Evolutionary conservation across 2,329 filamentous ascomycete species (phyloP).

Genomic region (Aaosphaeria pasadenensis): DNA sequence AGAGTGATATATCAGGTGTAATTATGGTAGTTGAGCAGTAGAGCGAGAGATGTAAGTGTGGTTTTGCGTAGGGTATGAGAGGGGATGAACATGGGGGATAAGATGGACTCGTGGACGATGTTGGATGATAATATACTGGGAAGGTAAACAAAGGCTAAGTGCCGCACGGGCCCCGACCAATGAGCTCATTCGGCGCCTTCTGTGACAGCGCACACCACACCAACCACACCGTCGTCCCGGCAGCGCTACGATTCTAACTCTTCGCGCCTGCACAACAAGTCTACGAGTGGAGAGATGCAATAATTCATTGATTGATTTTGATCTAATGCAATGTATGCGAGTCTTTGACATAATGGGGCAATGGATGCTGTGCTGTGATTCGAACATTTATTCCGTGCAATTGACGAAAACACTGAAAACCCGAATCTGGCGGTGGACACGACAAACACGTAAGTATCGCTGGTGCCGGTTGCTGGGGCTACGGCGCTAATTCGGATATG

Average conservation of each 20-base stretch:
- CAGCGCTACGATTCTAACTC: slow-evolving; percentile 13
- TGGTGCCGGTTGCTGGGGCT: too few species aligned
- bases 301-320: too few species aligned
- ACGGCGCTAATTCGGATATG: too few species aligned
- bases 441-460: too few species aligned
- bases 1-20: not conserved
- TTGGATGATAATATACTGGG: not conserved
- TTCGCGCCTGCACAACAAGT: not conserved
- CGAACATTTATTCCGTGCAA: too few species aligned
- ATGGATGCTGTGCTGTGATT: too few species aligned
- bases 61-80: slow-evolving; percentile 7
- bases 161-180: slow-evolving; percentile 17
- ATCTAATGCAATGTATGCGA: too few species aligned
- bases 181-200: slow-evolving; percentile 23
- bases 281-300: not conserved
- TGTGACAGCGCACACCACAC: slow-evolving; percentile 13
- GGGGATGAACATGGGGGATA: not conserved
- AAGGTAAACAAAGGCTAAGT: not conserved
- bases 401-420: too few species aligned
- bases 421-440: too few species aligned
- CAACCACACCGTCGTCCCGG: slow-evolving; percentile 27
- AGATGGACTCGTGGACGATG: too few species aligned
- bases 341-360: too few species aligned
- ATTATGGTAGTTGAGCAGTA: slow-evolving; percentile 10
- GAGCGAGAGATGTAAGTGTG: slow-evolving; percentile 10